Percentiles rank a stretch among this genome's conserved stretches.
phyloP scores from a whole-genome alignment of 208 protist genomes.

The Leishmania aethiopica region DNA sequence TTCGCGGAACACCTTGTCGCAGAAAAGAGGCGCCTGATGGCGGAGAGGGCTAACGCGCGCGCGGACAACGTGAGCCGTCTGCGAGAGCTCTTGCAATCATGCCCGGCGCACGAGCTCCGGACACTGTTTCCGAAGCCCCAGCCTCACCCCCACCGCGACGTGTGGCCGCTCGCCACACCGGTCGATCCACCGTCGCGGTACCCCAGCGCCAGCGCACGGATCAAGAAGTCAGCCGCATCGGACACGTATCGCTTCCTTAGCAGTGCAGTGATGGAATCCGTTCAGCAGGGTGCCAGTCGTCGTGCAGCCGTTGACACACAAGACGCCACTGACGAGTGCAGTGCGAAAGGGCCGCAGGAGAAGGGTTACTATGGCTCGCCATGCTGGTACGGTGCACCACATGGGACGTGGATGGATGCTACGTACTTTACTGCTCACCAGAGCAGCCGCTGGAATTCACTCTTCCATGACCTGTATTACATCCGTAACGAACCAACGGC shows the following conservation, averaged over 20 bases:
- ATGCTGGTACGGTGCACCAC: conserved; percentile 25
- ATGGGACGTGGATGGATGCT: conserved; percentile 24
- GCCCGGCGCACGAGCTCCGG: neutral
- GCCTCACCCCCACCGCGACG: neutral
- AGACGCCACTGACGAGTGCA: too few species aligned
- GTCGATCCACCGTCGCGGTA: neutral
- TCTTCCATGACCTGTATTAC: conserved; percentile 36
- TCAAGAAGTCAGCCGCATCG: neutral
- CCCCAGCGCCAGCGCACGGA: neutral
- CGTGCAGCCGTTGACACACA: neutral
- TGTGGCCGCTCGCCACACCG: conserved; percentile 8
- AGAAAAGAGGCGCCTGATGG: neutral
- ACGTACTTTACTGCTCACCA: conserved; percentile 28
- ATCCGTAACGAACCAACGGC: conserved; percentile 24
- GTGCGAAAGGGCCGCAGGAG: neutral
- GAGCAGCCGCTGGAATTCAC: conserved; percentile 14
- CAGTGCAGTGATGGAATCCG: neutral
- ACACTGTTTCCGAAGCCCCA: neutral
- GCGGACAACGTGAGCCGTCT: conserved; percentile 8
- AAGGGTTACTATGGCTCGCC: neutral
- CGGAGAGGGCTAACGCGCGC: neutral
- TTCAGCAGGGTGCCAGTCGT: neutral
- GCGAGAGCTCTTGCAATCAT: conserved; percentile 14
- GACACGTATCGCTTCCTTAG: neutral
- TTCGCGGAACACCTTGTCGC: neutral